Evolutionary conservation across 1,139 yeast species (phyloP).

Genomic region (Kurtzmaniella quercitrusa): DNA sequence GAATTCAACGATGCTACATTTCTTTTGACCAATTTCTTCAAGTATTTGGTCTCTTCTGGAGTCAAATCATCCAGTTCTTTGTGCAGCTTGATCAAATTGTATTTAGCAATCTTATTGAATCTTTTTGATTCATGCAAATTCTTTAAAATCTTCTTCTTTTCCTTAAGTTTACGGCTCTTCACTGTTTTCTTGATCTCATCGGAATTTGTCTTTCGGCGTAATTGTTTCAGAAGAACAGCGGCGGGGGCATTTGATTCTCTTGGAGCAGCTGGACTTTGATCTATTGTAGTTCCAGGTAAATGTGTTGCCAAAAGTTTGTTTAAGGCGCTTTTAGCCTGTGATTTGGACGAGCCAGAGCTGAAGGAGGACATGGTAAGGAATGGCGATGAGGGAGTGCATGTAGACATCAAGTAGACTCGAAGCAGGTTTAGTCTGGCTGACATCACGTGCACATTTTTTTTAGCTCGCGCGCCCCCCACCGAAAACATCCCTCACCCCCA

Average conservation of each 20-base stretch:
- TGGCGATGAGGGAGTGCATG: constrained; percentile 2
- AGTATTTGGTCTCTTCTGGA: constrained; percentile 43
- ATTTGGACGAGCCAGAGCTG: constrained; percentile 26
- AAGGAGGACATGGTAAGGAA: constrained; percentile 19
- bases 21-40: constrained; percentile 45
- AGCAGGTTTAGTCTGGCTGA: too few relatives aligned
- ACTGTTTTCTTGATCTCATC: constrained; percentile 28
- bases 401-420: background rate
- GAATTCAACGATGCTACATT: constrained; percentile 47
- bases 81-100: constrained; percentile 46
- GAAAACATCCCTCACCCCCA: too few relatives aligned
- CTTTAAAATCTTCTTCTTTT: constrained; percentile 30
- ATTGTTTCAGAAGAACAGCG: constrained; percentile 31
- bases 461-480: too few relatives aligned
- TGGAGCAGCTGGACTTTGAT: constrained; percentile 17
- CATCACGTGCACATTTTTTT: too few relatives aligned
- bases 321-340: constrained; percentile 38
- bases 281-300: constrained; percentile 31
- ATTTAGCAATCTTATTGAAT: constrained; percentile 48
- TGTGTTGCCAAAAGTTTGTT: constrained; percentile 36
- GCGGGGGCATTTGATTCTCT: constrained; percentile 16
- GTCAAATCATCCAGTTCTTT: constrained; percentile 29
- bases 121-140: constrained; percentile 32
- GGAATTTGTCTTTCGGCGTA: constrained; percentile 22
- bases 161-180: constrained; percentile 35